Base-by-base conservation (phyloP, 257 asterid genomes). In the Nemophila menziesii region DNA sequence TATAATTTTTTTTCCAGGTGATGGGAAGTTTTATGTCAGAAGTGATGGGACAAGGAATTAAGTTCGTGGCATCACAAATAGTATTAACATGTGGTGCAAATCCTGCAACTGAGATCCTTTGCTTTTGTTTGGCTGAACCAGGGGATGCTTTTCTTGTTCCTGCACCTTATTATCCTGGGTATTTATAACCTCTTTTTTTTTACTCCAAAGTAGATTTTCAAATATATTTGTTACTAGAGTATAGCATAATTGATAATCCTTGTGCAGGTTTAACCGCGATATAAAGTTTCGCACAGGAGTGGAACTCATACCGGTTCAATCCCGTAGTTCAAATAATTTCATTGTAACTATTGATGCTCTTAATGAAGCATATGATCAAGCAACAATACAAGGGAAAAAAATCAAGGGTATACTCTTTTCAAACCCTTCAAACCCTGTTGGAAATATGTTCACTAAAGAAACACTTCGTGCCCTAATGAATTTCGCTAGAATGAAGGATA, bases 101-200 rank as follows among this genome's bases (percentile, higher is more conserved):
- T 44, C 83, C 96, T 22, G 96, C 99, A 13, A 60, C 74, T 64
- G 99, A 90, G 75, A 79, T 74, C 44, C 81, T 89, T 17, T 69
- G 80, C 66, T 84, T 78, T 66, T 84, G 93, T 64, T 70, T 89
- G 51, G 96, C 98, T 36, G 98, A 89, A 56, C 87, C 68, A 18
- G 98, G 98, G 61, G 82, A 76, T 60, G 94, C 94, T 33, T 81
- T 85, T 54, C 99, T 90, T 44, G 78, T 90, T 21, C 99, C 96
- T 22, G 65, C 96, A 44, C 99, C 99, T 17, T 85, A 81, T 60
- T 90, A 77, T 63, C 99, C 96, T 20, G 95, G 94, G 99, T 90
- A 79, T 46, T 52, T 1, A 16, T 37, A 16, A 14, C 20, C 36
- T 1, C n/a, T 22, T n/a, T 46, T 17, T 17, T 19, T n/a, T n/a